Percentiles rank a stretch among this genome's conserved stretches.
These are phyloP conservation scores for Tulasnella sp. DNA, from an alignment of 768 basidiomycete genomes.

Conservation along the genomic window DNA sequence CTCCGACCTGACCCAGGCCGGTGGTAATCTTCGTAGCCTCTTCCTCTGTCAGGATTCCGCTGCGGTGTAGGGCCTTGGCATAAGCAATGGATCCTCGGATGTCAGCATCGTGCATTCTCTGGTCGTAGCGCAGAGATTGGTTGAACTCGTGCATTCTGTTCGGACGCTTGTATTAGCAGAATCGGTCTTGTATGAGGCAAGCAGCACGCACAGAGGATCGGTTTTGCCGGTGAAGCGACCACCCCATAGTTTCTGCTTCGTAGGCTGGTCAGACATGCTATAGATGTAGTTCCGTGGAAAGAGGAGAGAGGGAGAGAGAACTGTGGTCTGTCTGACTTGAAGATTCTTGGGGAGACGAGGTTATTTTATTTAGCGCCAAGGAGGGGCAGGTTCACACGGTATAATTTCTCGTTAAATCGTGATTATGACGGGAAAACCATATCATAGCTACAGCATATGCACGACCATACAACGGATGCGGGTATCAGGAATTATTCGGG, in stretches of 20 bases:
- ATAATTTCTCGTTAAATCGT: neutral
- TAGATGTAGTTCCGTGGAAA: neutral
- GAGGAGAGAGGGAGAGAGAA: neutral
- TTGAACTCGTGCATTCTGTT: constrained; percentile 96
- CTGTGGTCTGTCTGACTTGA: neutral
- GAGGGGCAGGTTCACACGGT: neutral
- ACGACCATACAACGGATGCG: neutral
- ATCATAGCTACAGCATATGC: neutral
- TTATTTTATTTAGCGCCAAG: neutral
- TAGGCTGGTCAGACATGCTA: neutral
- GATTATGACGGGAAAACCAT: neutral
- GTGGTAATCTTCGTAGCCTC: constrained; percentile 66
- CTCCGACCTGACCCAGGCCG: constrained; percentile 65
- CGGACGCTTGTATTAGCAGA: neutral
- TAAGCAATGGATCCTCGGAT: constrained; percentile 94
- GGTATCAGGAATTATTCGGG: neutral
- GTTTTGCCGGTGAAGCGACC: constrained; percentile 83
- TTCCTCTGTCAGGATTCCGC: constrained; percentile 68
- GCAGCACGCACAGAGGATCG: constrained; percentile 62
- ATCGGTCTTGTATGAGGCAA: neutral
- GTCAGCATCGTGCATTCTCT: constrained; percentile 87
- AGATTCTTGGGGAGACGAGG: neutral
- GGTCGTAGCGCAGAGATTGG: constrained; percentile 90
- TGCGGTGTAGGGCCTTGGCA: constrained; percentile 73
- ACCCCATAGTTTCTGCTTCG: constrained; percentile 75